Evolutionary conservation across 2,329 filamentous ascomycete species (phyloP).

Genomic region (Allantophomopsis lycopodina): DNA sequence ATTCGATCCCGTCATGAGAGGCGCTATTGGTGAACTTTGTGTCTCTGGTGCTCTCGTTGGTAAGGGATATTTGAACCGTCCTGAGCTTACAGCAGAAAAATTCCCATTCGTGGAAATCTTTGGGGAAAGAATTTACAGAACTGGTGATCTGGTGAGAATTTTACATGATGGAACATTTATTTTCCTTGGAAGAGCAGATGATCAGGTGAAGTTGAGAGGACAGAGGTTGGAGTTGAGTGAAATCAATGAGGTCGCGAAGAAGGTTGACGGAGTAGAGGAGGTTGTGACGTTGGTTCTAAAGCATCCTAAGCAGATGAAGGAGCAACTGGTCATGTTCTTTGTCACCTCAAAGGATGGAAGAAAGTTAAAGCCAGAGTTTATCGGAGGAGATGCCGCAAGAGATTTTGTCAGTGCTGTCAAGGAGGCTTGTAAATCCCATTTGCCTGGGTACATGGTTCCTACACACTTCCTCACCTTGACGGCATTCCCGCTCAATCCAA

Average conservation of each 20-base stretch:
- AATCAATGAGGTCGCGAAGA: slow-evolving; percentile 73
- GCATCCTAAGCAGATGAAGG: slow-evolving; percentile 59
- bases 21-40: slow-evolving; percentile 77
- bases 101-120: slow-evolving; percentile 53
- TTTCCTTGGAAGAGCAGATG: slow-evolving; percentile 77
- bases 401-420: slow-evolving; percentile 31
- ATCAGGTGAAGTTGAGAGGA: slow-evolving; percentile 83
- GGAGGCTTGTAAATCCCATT: slow-evolving; percentile 49
- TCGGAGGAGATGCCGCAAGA: slow-evolving; percentile 6
- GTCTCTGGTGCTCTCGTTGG: slow-evolving; percentile 79
- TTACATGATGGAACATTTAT: slow-evolving; percentile 72
- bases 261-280: slow-evolving; percentile 44
- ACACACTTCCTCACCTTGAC: slow-evolving; percentile 65
- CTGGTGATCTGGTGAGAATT: slow-evolving; percentile 76
- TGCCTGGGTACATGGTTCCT: slow-evolving; percentile 85
- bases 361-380: slow-evolving; percentile 12
- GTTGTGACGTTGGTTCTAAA: slow-evolving; percentile 64
- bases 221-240: slow-evolving; percentile 84
- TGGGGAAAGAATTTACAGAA: slow-evolving; percentile 62
- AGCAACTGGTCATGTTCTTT: slow-evolving; percentile 71
- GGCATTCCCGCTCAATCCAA: slow-evolving; percentile 66
- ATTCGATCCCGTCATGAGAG: slow-evolving; percentile 57
- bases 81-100: slow-evolving; percentile 60
- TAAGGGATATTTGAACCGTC: slow-evolving; percentile 73
- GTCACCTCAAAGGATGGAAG: slow-evolving; percentile 20